Evolutionary conservation across 257 asterid species (phyloP).

Genomic region (Lavandula angustifolia): DNA sequence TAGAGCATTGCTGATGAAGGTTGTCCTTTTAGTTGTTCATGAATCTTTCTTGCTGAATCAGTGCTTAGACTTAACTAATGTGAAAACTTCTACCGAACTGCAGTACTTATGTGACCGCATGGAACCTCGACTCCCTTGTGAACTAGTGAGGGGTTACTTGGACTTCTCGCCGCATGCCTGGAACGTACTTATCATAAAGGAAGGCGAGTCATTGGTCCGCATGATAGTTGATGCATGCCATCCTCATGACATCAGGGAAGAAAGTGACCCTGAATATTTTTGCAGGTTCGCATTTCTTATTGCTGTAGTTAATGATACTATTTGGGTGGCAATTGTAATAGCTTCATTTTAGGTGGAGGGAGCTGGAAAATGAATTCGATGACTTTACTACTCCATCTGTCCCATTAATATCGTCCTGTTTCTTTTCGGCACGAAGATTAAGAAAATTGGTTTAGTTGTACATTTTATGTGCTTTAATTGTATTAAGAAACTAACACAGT

Average conservation of each 20-base stretch:
- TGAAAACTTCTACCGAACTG: conserved; percentile 27
- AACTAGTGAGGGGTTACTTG: conserved; percentile 94
- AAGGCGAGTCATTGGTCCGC: conserved; percentile 63
- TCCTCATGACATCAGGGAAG: conserved; percentile 90
- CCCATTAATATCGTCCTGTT: too few relatives aligned
- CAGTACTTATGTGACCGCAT: conserved; percentile 88
- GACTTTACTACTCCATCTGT: too few relatives aligned
- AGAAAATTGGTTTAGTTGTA: too few relatives aligned
- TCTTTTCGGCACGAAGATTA: too few relatives aligned
- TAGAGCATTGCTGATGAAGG: conserved; percentile 96
- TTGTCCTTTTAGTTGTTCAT: conserved; percentile 26
- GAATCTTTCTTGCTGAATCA: conserved; percentile 8
- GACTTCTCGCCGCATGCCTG: conserved; percentile 96
- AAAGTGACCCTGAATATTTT: conserved; percentile 74
- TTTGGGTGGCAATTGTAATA: neutral
- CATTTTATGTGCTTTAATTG: too few relatives aligned
- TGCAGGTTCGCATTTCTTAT: conserved; percentile 58
- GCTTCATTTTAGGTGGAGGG: conserved; percentile 16
- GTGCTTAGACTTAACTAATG: conserved; percentile 26
- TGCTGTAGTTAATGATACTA: neutral
- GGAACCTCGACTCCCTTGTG: conserved; percentile 90
- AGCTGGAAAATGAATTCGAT: neutral
- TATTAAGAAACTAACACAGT: too few relatives aligned
- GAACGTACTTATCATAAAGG: conserved; percentile 76
- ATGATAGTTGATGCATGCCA: conserved; percentile 96